phyloP scores from a whole-genome alignment of 305 asterid genomes.

The Fraxinus greggii region DNA sequence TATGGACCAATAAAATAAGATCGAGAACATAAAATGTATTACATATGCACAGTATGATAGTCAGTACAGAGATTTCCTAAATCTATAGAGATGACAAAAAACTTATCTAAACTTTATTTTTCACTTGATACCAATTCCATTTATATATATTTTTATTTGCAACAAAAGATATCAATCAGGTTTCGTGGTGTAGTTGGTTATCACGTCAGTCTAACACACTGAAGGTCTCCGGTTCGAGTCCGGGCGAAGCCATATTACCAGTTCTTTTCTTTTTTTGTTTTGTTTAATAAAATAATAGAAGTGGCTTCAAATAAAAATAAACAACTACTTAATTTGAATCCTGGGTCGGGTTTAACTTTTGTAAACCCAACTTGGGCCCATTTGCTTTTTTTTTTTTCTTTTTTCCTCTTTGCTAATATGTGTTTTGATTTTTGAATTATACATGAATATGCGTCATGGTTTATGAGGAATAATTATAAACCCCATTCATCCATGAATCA shows the following conservation, averaged over 20 bases:
- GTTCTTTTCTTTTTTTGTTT: no score
- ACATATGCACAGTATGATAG: no score
- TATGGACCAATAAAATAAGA: no score
- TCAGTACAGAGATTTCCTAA: background rate
- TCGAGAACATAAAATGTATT: background rate
- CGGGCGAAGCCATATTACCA: slow-evolving; percentile 40
- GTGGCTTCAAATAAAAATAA: background rate
- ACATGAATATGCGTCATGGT: background rate
- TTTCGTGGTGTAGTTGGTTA: slow-evolving; percentile 60
- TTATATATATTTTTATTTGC: no score
- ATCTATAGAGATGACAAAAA: background rate
- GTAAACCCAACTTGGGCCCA: background rate
- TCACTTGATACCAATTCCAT: no score
- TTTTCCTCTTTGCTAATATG: background rate
- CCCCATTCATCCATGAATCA: slow-evolving; percentile 5
- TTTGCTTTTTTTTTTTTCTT: background rate
- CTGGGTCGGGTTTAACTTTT: background rate
- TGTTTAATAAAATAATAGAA: no score
- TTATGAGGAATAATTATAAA: background rate
- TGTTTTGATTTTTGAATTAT: slow-evolving; percentile 23
- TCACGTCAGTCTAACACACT: slow-evolving; percentile 64
- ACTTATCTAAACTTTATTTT: background rate
- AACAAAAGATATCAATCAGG: no score
- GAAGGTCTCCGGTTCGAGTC: slow-evolving; percentile 63
- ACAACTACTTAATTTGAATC: background rate